Evolutionary conservation across 768 basidiomycete genomes (phyloP), one percentile per base, ranked within the genome.

Genomic region (Mycena kentingensis): DNA sequence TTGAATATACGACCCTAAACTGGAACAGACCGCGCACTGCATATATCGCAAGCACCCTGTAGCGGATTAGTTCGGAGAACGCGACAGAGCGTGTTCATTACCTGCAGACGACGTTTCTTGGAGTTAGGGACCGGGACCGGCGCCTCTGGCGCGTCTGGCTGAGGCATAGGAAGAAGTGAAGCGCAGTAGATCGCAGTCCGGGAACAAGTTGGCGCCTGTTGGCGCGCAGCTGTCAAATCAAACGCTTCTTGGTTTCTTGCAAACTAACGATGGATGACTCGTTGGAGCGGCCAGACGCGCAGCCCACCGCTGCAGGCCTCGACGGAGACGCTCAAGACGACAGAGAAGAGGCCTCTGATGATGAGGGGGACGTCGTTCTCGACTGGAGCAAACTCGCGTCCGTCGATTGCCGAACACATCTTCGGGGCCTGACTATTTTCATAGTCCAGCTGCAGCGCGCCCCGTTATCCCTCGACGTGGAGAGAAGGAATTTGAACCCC

Each of bases 401-500:
- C 56, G 76, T 52, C 43, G 38, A 35, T 42, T 47, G 25, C 45
- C 37, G 8, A 43, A 18, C 28, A 46, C 37, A 45, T 18, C 35
- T 44, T 32, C 51, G 48, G 25, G 47, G 18, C 45, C 50, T 19
- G 4, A 34, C 32, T 3, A 45, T 7, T 13, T 5, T 1, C 13
- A 10, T 53, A 79, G 77, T 18, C 73, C 76, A 49, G 66, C 67
- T 24, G 63, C 70, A 29, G 65, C 71, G 4, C 80, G 85, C 34
- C 89, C 88, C 2, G 75, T 89, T 2, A 95, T 99, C 45, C 97
- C 97, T 5, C 95, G 91, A 68, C 83, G 97, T 24, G 97, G 97
- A 2, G 97, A 98, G 70, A 98, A 99, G 66, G 95, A 98, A 58
- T 98, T 93, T 60, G 96, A 98, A 66, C 97, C 97, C 2, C 75